Base-by-base conservation (phyloP, 148 eudicot species). In the Nyssa sinensis region DNA sequence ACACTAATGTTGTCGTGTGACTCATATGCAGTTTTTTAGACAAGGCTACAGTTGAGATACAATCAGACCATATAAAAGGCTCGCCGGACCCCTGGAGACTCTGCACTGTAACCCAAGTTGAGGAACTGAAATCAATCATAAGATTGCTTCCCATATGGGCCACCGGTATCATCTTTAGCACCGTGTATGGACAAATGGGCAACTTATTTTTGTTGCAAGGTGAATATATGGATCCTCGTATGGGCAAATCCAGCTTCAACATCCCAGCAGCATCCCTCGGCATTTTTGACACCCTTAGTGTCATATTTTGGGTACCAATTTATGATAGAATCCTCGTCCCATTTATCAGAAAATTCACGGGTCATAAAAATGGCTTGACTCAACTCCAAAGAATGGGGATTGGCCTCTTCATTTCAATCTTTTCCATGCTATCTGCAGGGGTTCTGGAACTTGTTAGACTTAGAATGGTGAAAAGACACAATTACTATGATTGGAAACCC, bases 301-400 rank as follows among this genome's bases (percentile, higher is more conserved):
- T 92, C 35, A 74, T 92, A 3, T 71, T 89, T 62, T 89, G 93
- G 84, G 89, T 92, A 49, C 97, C 97, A 0, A 44, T 92, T 16
- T 89, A 89, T 34, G 97, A 92, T 71, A 57, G 69, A 23, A 17
- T 88, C 64, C 76, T 92, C 2, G 87, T 92, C 11, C 94, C 94
- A 14, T 14, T 79, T 0, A 85, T 84, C 31, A 57, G 94, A 53
- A 92, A 82, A 74, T 59, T 80, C 69, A 89, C 97, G 0, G 86
- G 90, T 53, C 86, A 83, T 41, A 77, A 78, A 57, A 78, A 76
- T n/a, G 97, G 97, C 12, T 39, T 92, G 25, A 80, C 97, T 0
- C 89, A 86, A 62, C 87, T 92, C 29, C 94, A 92, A 58, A 71
- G 97, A 77, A 92, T 92, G 86, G 97, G 94, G 16, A 85, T 81